Base-by-base conservation (phyloP, 73 alveolate genomes). In the Uronychia binucleata region DNA sequence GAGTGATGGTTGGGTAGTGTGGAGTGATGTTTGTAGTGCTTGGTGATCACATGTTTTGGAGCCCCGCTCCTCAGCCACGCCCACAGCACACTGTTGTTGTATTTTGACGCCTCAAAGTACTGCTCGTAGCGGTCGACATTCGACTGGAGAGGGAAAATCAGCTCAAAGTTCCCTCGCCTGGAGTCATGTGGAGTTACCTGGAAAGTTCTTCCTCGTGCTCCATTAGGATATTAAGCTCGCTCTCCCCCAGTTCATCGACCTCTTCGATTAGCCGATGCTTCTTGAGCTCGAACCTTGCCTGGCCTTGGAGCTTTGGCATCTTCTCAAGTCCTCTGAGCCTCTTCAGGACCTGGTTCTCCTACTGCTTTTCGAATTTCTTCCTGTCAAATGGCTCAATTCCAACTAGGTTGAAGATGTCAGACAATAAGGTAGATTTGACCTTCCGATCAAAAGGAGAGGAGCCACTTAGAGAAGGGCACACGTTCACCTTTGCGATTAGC, bases 401-500 rank as follows among this genome's bases (percentile, higher is more conserved):
- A 26, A 88, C 75, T 77, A 83, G 34, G 26, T 88, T 83, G 85
- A 88, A 29, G 77, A 78, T 87, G 33, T 88, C 94, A 0, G 90
- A 88, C 1, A 88, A 58, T 34, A 88, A 79, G 80, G 74, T 83
- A 0, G 94, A 83, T 35, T 88, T 88, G 77, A 88, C 46, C 87
- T 59, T 78, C 82, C 84, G 83, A 78, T 86, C 77, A 33, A 84
- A 34, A 78, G 85, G 30, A 76, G 85, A 28, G 86, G 81, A 0
- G 89, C 88, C 28, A 84, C 84, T 75, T 59, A 84, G 28, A 75
- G 88, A 79, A 76, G 95, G 95, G 46, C 88, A 89, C 30, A 89
- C 92, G 59, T 84, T 89, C 59, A 84, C 95, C 92, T 97, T 98
- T 60, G n/a, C n/a, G n/a, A n/a, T n/a, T 46, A 46, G 19, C 19